Evolutionary conservation across 2,329 filamentous ascomycete species (phyloP), one percentile per base, ranked within the genome.

Genomic region (Aspergillus chevalieri): DNA sequence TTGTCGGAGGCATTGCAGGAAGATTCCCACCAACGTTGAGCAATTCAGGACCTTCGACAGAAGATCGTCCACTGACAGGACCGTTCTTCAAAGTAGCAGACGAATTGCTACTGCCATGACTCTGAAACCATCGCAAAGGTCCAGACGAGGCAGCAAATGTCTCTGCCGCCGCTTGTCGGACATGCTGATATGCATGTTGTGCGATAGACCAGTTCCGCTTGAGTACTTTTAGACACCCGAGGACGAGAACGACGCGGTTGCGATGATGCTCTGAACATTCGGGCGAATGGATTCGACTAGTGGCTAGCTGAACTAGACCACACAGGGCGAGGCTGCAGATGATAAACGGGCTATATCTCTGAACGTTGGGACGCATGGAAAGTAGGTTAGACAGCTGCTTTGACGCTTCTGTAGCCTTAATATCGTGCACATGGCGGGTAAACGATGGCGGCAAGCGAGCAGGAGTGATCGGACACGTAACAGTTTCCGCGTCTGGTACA

Each of bases 201-300:
- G 64, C 65, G 3, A 68, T 49, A 34, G 52, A 50, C 66, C 66
- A 68, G 6, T 57, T 68, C 6, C 57, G 53, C 15, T 58, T 61
- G 14, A 61, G 57, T 17, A 57, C 60, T 44, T 68, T 68, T 21
- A 69, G 49, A 41, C 65, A 67, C 1, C 66, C 66, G 6, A 69
- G 59, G 6, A 68, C 60, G 3, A 69, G 59, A 8, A 62, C 62
- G 3, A 69, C 64, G n/a, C 66, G 61, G 42, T 69, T 69, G 22
- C 60, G 65, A 43, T 69, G 66, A 28, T 69, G 66, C 24, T 69
- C 66, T n/a, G 64, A 65, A 42, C 66, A 69, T n/a, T 68, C 66
- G 17, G 62, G 56, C 2, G 61, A 63, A 44, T 69, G 66, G n/a
- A 58, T 64, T 6, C 57, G 57, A 12, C 57, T 60, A 0, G 66